Conservation (phyloP, 2,329 filamentous ascomycete species). For the Penicillium olsonii region DNA sequence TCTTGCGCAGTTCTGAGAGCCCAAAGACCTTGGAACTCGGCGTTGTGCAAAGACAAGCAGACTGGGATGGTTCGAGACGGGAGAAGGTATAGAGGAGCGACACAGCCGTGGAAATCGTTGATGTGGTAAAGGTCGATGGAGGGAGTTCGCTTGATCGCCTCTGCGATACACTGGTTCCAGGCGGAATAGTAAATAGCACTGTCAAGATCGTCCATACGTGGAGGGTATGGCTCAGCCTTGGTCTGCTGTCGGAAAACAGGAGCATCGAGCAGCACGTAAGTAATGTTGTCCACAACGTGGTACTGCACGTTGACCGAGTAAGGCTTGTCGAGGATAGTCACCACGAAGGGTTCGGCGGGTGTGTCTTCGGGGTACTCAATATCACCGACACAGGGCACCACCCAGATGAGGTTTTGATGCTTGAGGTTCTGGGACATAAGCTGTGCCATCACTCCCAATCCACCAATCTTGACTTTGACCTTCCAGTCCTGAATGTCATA, state of each 20-base stretch:
- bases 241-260: constrained; percentile 67
- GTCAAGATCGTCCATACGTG: constrained; percentile 69
- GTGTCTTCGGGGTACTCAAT: constrained; percentile 67
- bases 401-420: constrained; percentile 67
- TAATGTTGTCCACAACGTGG: constrained; percentile 65
- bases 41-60: constrained; percentile 67
- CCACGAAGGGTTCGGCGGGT: constrained; percentile 61
- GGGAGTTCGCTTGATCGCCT: constrained; percentile 63
- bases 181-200: constrained; percentile 69
- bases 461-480: constrained; percentile 72
- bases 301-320: constrained; percentile 67
- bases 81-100: constrained; percentile 65
- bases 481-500: constrained; percentile 71
- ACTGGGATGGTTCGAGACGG: constrained; percentile 60
- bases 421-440: constrained; percentile 68
- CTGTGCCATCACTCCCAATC: constrained; percentile 70
- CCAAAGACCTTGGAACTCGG: constrained; percentile 70
- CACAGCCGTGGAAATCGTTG: constrained; percentile 65
- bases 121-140: constrained; percentile 64
- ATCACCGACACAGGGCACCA: constrained; percentile 62
- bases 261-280: constrained; percentile 67
- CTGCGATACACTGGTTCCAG: constrained; percentile 70
- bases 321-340: constrained; percentile 60
- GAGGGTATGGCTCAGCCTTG: constrained; percentile 64
- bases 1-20: constrained; percentile 65